A percentile compares a stretch with the other conserved stretches of the same genome.
phyloP scores from a whole-genome alignment of 257 asterid species.

The Primulina huaijiensis region DNA sequence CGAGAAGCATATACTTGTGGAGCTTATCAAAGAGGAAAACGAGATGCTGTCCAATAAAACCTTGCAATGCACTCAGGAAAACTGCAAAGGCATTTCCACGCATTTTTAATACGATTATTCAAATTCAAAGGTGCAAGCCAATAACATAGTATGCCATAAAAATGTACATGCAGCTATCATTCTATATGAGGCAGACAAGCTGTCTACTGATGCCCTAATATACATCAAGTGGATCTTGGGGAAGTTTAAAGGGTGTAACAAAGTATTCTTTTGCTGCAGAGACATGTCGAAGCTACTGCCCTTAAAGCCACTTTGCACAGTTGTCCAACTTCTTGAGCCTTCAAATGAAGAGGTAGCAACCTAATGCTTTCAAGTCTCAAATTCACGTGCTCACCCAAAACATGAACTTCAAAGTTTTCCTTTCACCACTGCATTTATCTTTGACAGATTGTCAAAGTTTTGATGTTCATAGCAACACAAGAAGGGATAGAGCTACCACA shows the following conservation, averaged over 20 bases:
- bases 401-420: conserved; percentile 7
- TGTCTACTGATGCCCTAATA: conserved; percentile 62
- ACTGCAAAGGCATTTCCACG: conserved; percentile 55
- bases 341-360: conserved; percentile 61
- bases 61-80: conserved; percentile 26
- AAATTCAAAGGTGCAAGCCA: conserved; percentile 16
- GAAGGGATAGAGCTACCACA: conserved; percentile 57
- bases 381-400: background rate
- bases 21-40: conserved; percentile 57
- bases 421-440: conserved; percentile 11
- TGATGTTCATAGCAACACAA: conserved; percentile 59
- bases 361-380: conserved; percentile 17
- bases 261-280: conserved; percentile 73
- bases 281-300: conserved; percentile 66
- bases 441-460: conserved; percentile 57
- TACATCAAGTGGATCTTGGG: conserved; percentile 78
- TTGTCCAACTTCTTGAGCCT: conserved; percentile 69
- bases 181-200: conserved; percentile 70
- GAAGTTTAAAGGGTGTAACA: conserved; percentile 58
- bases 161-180: conserved; percentile 55
- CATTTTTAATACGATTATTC: conserved; percentile 7
- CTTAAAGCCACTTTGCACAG: conserved; percentile 53
- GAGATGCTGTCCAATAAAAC: conserved; percentile 23
- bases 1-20: conserved; percentile 68
- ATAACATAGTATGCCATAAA: conserved; percentile 12